Conservation (phyloP, 2,329 filamentous ascomycete species). For the Ophiostoma populinum region DNA sequence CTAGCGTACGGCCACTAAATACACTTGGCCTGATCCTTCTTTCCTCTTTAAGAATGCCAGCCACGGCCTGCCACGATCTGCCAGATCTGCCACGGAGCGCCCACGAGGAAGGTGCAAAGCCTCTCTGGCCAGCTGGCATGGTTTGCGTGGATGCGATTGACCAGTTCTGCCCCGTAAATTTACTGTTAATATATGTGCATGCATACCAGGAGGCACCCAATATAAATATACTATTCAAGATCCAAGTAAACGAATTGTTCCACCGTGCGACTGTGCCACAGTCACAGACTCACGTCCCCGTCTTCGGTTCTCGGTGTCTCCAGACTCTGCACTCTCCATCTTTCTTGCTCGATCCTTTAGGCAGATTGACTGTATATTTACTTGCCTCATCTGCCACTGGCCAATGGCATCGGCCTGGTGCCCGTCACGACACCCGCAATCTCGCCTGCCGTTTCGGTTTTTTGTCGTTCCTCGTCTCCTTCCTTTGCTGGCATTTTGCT, state of each 20-base stretch:
- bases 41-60: constrained; percentile 5
- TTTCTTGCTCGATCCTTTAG: not conserved
- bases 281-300: too few relatives aligned
- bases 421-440: not conserved
- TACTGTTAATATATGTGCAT: too few relatives aligned
- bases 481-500: too few relatives aligned
- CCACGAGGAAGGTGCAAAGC: constrained; percentile 5
- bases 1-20: too few relatives aligned
- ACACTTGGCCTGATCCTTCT: too few relatives aligned
- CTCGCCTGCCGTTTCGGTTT: not conserved
- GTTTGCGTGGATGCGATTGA: too few relatives aligned
- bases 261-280: too few relatives aligned
- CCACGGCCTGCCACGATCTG: too few relatives aligned
- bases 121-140: constrained; percentile 6
- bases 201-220: too few relatives aligned
- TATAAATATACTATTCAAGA: too few relatives aligned
- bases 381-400: constrained; percentile 3
- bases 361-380: not conserved
- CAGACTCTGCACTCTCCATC: not conserved
- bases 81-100: constrained; percentile 4
- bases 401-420: constrained; percentile 2
- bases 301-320: not conserved
- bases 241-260: too few relatives aligned
- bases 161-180: too few relatives aligned
- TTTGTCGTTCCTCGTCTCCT: not conserved